phyloP scores from a whole-genome alignment of 345 rosid species.

The Aquilaria sinensis region DNA sequence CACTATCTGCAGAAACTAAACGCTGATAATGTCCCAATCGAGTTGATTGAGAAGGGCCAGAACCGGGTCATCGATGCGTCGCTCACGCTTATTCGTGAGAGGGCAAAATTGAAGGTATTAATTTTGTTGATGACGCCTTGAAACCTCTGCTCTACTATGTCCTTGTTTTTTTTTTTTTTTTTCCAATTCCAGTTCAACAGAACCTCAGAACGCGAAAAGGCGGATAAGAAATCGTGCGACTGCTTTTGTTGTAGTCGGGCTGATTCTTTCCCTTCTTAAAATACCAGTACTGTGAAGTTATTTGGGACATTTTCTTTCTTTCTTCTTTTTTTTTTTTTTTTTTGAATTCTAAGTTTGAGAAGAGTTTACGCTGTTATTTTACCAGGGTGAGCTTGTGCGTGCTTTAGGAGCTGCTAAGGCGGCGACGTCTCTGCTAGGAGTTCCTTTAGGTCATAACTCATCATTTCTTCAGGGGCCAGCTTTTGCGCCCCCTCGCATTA shows the following conservation, averaged over 20 bases:
- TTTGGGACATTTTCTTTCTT: not conserved
- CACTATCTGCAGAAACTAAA: slow-evolving; percentile 55
- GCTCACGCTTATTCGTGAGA: slow-evolving; percentile 92
- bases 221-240: no score
- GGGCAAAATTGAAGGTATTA: slow-evolving; percentile 87
- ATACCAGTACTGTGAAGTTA: not conserved
- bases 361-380: not conserved
- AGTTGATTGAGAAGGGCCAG: slow-evolving; percentile 70
- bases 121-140: not conserved
- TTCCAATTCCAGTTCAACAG: not conserved
- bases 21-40: slow-evolving; percentile 50
- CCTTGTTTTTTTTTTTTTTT: not conserved
- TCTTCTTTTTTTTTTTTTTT: not conserved
- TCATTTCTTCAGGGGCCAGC: slow-evolving; percentile 99
- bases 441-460: slow-evolving; percentile 94
- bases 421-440: slow-evolving; percentile 78
- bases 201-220: not conserved
- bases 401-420: slow-evolving; percentile 77
- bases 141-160: not conserved
- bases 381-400: slow-evolving; percentile 85
- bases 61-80: slow-evolving; percentile 93
- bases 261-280: no score
- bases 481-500: slow-evolving; percentile 93
- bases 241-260: no score
- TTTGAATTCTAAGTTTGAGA: not conserved